Evolutionary conservation across 768 basidiomycete genomes (phyloP), one percentile per base, ranked within the genome.

Genomic region (Artomyces pyxidatus): DNA sequence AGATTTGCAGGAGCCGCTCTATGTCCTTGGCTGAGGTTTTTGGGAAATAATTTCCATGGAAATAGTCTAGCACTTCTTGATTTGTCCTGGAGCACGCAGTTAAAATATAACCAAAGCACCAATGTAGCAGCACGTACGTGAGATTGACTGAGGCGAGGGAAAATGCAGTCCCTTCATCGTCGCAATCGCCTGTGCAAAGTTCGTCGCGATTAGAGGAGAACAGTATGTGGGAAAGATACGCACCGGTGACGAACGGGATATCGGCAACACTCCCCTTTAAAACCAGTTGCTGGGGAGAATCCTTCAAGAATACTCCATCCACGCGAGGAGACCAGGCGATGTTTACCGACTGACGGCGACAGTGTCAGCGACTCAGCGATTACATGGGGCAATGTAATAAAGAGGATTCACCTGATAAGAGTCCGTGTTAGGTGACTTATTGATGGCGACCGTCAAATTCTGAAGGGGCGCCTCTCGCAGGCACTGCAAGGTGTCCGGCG

Each of bases 111-210:
- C 22, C 10, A 10, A 27, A 14, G 42, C 16, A 16, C 5, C 7
- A 27, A 9, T 10, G n/a, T n/a, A 8, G 29, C 2, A 2, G 38
- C 6, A 27, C 47, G 14, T 30, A 48, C 47, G 47, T 48, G 8
- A 48, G 12, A 37, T 48, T 48, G 2, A 28, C 8, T 9, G 7
- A 26, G 5, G 25, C 9, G 23, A 48, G 4, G 5, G 47, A 27
- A 27, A 48, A 48, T 9, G 40, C 4, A 7, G 55, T 57, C 22
- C 55, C 55, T 28, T 57, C 55, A 44, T 57, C 54, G 16, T 51
- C 42, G 29, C 27, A 19, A 26, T 57, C 45, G 22, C 55, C 55
- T 49, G 47, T 16, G 26, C 14, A 12, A 12, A 44, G 29, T 26
- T n/a, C n/a, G n/a, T n/a, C 16, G 14, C 42, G 16, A 44, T 44